Conservation (phyloP, 306 rosid species). For the Cucurbita moschata region DNA sequence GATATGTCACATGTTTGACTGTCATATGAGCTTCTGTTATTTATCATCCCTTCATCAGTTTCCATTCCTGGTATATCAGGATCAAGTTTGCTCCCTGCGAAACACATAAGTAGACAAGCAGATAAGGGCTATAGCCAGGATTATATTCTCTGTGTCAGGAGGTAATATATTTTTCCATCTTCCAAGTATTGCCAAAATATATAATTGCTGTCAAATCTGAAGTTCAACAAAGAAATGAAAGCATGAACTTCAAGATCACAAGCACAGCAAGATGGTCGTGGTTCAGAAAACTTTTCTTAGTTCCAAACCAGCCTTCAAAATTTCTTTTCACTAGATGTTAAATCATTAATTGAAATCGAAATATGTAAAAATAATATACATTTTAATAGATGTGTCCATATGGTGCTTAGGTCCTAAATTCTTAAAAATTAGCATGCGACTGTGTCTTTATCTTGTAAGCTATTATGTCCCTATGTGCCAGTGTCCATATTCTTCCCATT, state of each 20-base stretch:
- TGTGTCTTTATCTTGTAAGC: not conserved
- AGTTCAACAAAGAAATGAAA: not conserved
- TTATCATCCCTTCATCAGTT: slow-evolving; percentile 34
- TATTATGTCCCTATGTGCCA: not conserved
- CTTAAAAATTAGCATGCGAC: not conserved
- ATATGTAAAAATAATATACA: not conserved
- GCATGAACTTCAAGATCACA: not conserved
- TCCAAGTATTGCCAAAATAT: not conserved
- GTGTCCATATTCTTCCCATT: not conserved
- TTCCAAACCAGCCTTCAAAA: not conserved
- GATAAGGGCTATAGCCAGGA: not conserved
- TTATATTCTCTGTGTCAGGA: not conserved
- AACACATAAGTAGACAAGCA: not conserved
- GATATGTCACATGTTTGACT: slow-evolving; percentile 68
- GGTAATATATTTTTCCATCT: not conserved
- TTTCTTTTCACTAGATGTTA: not conserved
- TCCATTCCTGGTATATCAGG: slow-evolving; percentile 34
- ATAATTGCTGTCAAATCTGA: not conserved
- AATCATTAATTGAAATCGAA: not conserved
- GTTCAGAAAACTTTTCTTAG: not conserved
- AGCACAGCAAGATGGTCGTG: not conserved
- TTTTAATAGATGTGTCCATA: not conserved
- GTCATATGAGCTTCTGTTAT: slow-evolving; percentile 33
- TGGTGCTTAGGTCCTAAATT: not conserved
- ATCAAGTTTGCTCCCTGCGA: slow-evolving; percentile 27